phyloP scores from a whole-genome alignment of 345 rosid species.

The Melaleuca alternifolia region DNA sequence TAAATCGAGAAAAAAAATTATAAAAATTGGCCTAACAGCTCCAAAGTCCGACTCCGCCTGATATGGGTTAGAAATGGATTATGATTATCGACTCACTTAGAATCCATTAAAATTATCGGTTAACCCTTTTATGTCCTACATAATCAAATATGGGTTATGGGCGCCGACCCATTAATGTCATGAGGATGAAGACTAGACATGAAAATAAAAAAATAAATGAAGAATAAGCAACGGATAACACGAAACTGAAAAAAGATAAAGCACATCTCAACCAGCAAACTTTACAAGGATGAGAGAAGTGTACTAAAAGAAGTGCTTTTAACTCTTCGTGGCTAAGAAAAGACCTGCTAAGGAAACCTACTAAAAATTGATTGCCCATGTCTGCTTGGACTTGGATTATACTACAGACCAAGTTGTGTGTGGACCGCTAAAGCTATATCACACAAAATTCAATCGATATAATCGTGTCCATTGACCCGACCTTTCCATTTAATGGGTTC shows the following conservation, averaged over 20 bases:
- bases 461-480: neutral
- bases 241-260: neutral
- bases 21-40: too few relatives aligned
- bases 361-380: rapidly evolving
- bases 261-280: neutral
- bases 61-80: too few relatives aligned
- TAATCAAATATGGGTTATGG: too few relatives aligned
- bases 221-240: neutral
- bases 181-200: neutral
- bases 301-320: neutral
- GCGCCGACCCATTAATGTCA: neutral
- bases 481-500: rapidly evolving
- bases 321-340: neutral
- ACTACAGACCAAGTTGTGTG: rapidly evolving
- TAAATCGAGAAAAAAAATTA: too few relatives aligned
- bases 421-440: rapidly evolving
- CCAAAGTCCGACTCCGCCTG: too few relatives aligned
- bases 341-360: neutral
- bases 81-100: too few relatives aligned
- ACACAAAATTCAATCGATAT: neutral
- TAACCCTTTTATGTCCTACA: too few relatives aligned
- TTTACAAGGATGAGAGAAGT: neutral
- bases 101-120: too few relatives aligned
- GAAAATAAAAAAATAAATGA: neutral
- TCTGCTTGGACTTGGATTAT: rapidly evolving